Base-by-base conservation (phyloP, 163 green algal genomes). In the Scenedesmus sp. region DNA sequence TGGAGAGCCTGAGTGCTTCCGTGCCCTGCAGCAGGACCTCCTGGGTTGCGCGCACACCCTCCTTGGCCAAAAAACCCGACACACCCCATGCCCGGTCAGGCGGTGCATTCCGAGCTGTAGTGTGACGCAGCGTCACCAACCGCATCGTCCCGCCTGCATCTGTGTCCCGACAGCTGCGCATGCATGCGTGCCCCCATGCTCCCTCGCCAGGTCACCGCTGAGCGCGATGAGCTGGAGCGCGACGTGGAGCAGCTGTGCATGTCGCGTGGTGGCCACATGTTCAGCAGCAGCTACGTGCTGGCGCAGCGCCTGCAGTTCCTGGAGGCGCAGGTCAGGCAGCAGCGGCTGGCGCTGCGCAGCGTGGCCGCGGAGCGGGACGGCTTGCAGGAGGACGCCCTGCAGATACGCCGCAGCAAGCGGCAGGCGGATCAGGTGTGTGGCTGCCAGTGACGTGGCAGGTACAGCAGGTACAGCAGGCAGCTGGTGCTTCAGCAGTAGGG, bases 261-360 rank as follows among this genome's bases (percentile, higher is more conserved):
- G 79, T 85, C 79, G 26, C 46, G 79, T 10, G 79, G 79, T 13
- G 81, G 81, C 12, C 81, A 86, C 46, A 86, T 86, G 81, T 86
- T 86, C 46, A 72, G 44, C 46, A 86, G 81, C 81, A 86, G 81
- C 46, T 86, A 86, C 46, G 81, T 86, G 81, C 49, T 86, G 81
- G 33, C 43, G 37, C 49, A 87, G 51, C 40, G 82, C 49, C 82
- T 87, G 49, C 70, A 87, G 82, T 87, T 78, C 35, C 51, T 87
- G 33, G 82, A 87, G 51, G 56, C 35, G 13, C 53, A 87, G 51
- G 51, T 87, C 7, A 68, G 79, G 51, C 82, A 87, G 82, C 82
- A 87, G 51, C 82, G 82, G 16, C 30, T n/a, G 24, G 49, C 70
- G 51, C 51, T 87, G 33, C 24, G 33, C 12, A 56, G n/a, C 30